These are phyloP conservation scores for Citrus reticulata DNA, from an alignment of 345 rosid species.

Conservation along the genomic window DNA sequence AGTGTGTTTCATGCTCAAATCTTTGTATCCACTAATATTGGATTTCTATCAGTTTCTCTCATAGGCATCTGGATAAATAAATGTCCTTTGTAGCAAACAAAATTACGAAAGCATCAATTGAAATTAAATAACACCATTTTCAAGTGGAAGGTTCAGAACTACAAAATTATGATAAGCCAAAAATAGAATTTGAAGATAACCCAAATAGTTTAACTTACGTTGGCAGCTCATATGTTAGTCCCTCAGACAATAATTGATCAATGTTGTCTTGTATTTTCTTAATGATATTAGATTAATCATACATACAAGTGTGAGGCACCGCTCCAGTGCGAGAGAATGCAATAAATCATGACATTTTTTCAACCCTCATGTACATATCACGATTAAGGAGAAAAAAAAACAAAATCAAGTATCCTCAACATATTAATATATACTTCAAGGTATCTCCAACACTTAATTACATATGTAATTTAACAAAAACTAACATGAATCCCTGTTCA, in stretches of 20 bases:
- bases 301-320: too few species aligned
- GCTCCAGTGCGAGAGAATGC: too few species aligned
- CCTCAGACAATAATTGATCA: constrained; percentile 36
- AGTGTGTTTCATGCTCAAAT: constrained; percentile 53
- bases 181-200: constrained; percentile 5
- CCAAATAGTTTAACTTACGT: constrained; percentile 48
- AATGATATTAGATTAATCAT: too few species aligned
- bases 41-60: constrained; percentile 32
- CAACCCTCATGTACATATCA: too few species aligned
- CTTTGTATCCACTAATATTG: constrained; percentile 61
- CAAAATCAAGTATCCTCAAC: too few species aligned
- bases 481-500: too few species aligned
- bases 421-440: too few species aligned
- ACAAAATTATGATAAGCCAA: background rate
- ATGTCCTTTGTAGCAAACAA: background rate
- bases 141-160: background rate
- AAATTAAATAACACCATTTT: background rate
- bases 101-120: background rate
- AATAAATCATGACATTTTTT: too few species aligned
- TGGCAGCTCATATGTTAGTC: constrained; percentile 72
- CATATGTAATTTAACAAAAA: too few species aligned
- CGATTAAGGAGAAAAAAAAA: too few species aligned
- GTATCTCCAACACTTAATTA: too few species aligned
- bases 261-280: too few species aligned
- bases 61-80: constrained; percentile 36